Percentiles rank a stretch among this genome's conserved stretches.
Evolutionary conservation across 495 filamentous ascomycete species (phyloP).

Genomic region (Podospora fimiseda): DNA sequence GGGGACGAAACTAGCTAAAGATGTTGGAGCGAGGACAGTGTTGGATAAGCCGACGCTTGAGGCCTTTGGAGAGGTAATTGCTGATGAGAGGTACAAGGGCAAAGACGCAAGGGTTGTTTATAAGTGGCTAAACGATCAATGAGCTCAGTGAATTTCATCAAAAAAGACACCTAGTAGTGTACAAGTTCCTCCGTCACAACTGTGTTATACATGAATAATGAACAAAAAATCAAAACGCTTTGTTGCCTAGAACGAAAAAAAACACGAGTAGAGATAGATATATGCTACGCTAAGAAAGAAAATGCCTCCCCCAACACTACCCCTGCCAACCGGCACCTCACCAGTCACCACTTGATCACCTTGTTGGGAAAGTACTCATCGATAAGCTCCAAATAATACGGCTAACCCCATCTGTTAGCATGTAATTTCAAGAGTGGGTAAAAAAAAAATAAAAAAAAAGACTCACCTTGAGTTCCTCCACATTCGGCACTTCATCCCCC

Average conservation of each 20-base stretch:
- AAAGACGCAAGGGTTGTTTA: conserved; percentile 30
- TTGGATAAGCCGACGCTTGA: conserved; percentile 20
- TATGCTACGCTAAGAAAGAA: too few species aligned
- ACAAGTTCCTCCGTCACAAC: too few species aligned
- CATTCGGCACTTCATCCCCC: conserved; percentile 70
- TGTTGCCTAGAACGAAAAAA: too few species aligned
- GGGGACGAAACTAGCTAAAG: conserved; percentile 20
- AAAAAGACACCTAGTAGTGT: too few species aligned
- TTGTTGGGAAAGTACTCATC: conserved; percentile 77
- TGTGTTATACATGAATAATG: too few species aligned
- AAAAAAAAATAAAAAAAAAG: background rate
- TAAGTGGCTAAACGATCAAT: conserved; percentile 26
- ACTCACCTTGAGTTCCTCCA: conserved; percentile 62
- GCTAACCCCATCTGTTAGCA: conserved; percentile 33
- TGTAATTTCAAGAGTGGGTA: background rate
- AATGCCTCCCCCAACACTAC: too few species aligned
- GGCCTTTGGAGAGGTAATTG: conserved; percentile 23
- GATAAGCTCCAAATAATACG: conserved; percentile 79
- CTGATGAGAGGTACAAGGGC: conserved; percentile 23
- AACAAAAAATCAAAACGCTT: too few species aligned
- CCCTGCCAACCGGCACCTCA: too few species aligned
- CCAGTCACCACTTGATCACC: conserved; percentile 64
- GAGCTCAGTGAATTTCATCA: too few species aligned
- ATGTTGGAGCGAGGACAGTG: conserved; percentile 24
- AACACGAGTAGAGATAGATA: too few species aligned